These are phyloP conservation scores for Lichina pygmaea DNA, from an alignment of 495 filamentous ascomycete species.

Conservation along the genomic window DNA sequence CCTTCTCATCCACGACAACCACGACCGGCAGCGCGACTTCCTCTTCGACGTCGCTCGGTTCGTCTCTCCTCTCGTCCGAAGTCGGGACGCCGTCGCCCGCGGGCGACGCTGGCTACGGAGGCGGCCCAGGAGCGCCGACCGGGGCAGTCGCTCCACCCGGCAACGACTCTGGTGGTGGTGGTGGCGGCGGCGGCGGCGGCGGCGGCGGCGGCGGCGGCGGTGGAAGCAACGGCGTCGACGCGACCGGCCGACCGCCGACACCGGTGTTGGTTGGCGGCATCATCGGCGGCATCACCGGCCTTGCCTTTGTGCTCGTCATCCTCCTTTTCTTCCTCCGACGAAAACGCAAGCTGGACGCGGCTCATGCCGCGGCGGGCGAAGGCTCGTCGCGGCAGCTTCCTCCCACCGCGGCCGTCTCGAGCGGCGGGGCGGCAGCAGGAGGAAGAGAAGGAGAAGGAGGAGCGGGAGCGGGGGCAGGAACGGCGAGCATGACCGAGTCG, in stretches of 20 bases:
- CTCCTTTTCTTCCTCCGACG: slow-evolving; percentile 28
- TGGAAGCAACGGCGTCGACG: no score
- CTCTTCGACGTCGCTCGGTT: not conserved
- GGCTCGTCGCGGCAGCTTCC: not conserved
- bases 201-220: no score
- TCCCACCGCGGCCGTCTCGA: no score
- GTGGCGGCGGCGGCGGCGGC: not conserved
- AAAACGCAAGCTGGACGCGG: slow-evolving; percentile 8
- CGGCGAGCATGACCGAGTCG: slow-evolving; percentile 4
- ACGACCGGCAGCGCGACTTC: not conserved
- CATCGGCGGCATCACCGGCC: slow-evolving; percentile 34
- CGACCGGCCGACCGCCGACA: not conserved
- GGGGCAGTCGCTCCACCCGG: not conserved
- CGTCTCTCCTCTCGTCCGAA: not conserved
- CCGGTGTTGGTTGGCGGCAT: slow-evolving; percentile 21
- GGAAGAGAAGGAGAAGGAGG: no score
- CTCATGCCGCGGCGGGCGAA: not conserved
- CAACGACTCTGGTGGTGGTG: not conserved
- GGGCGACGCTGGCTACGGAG: not conserved
- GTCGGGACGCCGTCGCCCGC: not conserved
- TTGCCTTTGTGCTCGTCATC: slow-evolving; percentile 27
- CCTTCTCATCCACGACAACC: not conserved
- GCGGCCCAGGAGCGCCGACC: not conserved
- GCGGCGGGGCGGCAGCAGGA: no score
- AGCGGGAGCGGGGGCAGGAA: no score